These are phyloP conservation scores for Kwoniella sp. DNA, from an alignment of 768 basidiomycete genomes.

Conservation along the genomic window DNA sequence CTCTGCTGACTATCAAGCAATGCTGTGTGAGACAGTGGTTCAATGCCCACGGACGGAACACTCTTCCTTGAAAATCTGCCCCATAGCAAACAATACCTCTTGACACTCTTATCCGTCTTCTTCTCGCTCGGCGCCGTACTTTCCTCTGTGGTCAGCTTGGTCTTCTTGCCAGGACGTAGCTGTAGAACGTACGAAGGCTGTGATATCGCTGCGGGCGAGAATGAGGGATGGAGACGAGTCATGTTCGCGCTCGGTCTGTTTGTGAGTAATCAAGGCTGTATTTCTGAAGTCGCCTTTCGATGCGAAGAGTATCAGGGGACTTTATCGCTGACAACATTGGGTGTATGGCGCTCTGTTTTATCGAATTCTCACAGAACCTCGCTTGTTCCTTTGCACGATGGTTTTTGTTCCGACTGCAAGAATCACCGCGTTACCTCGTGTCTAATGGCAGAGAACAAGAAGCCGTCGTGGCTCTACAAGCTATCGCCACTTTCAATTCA, in stretches of 20 bases:
- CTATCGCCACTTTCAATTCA: slow-evolving; percentile 86
- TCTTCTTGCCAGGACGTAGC: slow-evolving; percentile 69
- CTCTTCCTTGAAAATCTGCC: slow-evolving; percentile 82
- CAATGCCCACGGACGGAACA: slow-evolving; percentile 94
- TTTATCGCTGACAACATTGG: neutral
- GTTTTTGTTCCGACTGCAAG: slow-evolving; percentile 85
- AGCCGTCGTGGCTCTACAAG: slow-evolving; percentile 76
- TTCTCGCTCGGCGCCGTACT: slow-evolving; percentile 91
- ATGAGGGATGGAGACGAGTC: slow-evolving; percentile 87
- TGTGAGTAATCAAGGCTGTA: no score
- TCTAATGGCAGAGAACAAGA: slow-evolving; percentile 81
- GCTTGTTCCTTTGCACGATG: slow-evolving; percentile 85
- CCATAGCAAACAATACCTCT: slow-evolving; percentile 83
- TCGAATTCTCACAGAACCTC: slow-evolving; percentile 65
- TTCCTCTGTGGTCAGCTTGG: slow-evolving; percentile 74
- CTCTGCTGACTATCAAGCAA: neutral
- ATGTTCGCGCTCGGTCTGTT: slow-evolving; percentile 75
- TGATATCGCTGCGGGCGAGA: slow-evolving; percentile 65
- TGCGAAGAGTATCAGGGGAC: no score
- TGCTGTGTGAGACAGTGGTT: slow-evolving; percentile 64
- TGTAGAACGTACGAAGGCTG: slow-evolving; percentile 60
- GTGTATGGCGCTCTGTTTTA: no score
- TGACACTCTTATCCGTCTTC: slow-evolving; percentile 90
- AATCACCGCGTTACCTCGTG: slow-evolving; percentile 91
- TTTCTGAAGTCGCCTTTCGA: no score